These are phyloP conservation scores for Arabidopsis hybrid DNA, from an alignment of 441 rosid genomes.

Conservation along the genomic window DNA sequence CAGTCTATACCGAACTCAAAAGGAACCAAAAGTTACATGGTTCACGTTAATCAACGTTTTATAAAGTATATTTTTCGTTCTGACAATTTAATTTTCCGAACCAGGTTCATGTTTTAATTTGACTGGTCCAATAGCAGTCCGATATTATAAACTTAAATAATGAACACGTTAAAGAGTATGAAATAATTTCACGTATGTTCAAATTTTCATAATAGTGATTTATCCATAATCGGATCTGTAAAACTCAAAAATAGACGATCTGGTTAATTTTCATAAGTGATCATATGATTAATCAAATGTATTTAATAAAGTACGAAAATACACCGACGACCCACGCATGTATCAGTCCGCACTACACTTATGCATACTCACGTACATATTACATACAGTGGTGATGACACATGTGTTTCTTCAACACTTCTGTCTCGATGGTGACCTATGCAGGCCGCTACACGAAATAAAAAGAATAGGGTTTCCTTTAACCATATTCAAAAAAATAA, in stretches of 20 bases:
- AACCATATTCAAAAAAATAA: not conserved
- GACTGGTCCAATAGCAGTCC: too few relatives aligned
- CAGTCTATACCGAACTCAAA: too few relatives aligned
- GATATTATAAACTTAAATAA: too few relatives aligned
- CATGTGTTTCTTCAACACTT: slow-evolving; percentile 3
- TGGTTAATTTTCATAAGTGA: not conserved
- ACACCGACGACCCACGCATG: slow-evolving; percentile 36
- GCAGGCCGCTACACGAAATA: not conserved
- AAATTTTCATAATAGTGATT: not conserved
- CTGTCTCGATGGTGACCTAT: slow-evolving; percentile 20
- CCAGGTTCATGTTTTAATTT: too few relatives aligned
- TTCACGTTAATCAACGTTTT: too few relatives aligned
- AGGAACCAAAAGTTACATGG: too few relatives aligned
- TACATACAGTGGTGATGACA: slow-evolving; percentile 14
- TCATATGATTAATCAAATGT: not conserved
- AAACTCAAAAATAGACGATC: not conserved
- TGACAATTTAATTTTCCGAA: too few relatives aligned
- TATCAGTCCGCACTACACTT: slow-evolving; percentile 22
- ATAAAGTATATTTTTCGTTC: too few relatives aligned
- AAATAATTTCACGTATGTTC: not conserved
- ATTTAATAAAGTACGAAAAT: slow-evolving; percentile 5
- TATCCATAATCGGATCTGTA: not conserved
- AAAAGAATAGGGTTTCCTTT: not conserved
- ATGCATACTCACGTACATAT: slow-evolving; percentile 11
- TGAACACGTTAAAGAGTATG: not conserved